phyloP scores from a whole-genome alignment of 1,284 basidiomycete species.

The Irpex sp. region DNA sequence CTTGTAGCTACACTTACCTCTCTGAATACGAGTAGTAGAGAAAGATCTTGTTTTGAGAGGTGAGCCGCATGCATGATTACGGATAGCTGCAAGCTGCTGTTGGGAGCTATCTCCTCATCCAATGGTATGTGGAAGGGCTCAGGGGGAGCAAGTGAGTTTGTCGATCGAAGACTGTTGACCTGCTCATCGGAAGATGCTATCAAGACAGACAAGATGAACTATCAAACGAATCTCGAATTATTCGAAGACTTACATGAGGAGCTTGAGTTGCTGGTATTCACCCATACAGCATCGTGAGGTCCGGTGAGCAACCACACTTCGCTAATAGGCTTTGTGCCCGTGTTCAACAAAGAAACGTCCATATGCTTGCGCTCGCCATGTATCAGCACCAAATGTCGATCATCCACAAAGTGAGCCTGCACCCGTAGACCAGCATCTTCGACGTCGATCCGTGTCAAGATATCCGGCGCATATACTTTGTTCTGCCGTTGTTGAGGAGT shows the following conservation, averaged over 20 bases:
- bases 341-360: constrained; percentile 57
- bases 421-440: constrained; percentile 60
- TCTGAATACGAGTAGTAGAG: constrained; percentile 64
- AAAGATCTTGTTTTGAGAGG: constrained; percentile 48
- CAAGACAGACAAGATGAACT: neutral
- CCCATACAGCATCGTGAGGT: constrained; percentile 58
- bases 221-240: neutral
- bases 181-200: neutral
- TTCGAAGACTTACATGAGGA: constrained; percentile 11
- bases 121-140: constrained; percentile 46
- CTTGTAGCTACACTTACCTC: constrained; percentile 44
- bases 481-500: constrained; percentile 65
- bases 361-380: constrained; percentile 62
- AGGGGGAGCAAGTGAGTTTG: constrained; percentile 51
- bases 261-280: constrained; percentile 26
- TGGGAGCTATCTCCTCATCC: constrained; percentile 38
- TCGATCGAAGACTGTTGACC: constrained; percentile 40
- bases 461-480: constrained; percentile 63
- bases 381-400: constrained; percentile 44
- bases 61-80: constrained; percentile 51
- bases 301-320: constrained; percentile 70
- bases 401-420: constrained; percentile 50
- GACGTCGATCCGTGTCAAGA: constrained; percentile 52
- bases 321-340: constrained; percentile 48
- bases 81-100: constrained; percentile 44